Evolutionary conservation across 768 basidiomycete species (phyloP), one percentile per base, ranked within the genome.

Genomic region (Boletus subparvulus): DNA sequence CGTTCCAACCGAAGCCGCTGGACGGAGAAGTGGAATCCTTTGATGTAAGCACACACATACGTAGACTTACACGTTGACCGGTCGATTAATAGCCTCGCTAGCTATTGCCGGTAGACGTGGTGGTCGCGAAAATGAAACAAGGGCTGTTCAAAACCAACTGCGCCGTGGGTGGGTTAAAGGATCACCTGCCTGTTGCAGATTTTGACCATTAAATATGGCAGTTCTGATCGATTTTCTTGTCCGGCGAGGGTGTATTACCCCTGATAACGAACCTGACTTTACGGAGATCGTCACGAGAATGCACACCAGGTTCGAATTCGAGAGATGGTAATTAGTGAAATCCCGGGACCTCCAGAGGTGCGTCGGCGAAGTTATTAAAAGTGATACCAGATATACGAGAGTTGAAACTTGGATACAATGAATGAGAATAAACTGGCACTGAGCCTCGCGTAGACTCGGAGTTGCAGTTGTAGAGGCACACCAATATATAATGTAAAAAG

Each of bases 11-110:
- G 8, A 78, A 78, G 50, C 92, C 94, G 0, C 77, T 83, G 21
- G 97, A 99, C 61, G 94, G 92, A 26, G 97, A 99, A 68, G 97
- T 97, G 3, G 94, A 97, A 68, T 87, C 82, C 1, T 99, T 99
- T 63, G 84, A 93, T 76, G 94, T 94, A 53, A 50, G 79, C 65
- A 10, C 13, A 3, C 45, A 41, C 12, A 47, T 48, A 6, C 32
- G 3, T 39, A n/a, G 24, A 41, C 21, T 53, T 9, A 50, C 3
- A 26, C 16, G 26, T 21, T 42, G 37, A 28, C n/a, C 6, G 6
- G 28, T n/a, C 21, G 16, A 52, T 30, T 17, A 19, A 52, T 39
- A 6, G 50, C 37, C 8, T 8, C 13, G 30, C 44, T 55, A 95
- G 92, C 77, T 96, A 24, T 75, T 93, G 42, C 70, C 82, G 3